Conservation (phyloP, 495 filamentous ascomycete genomes). For the Choiromyces venosus region DNA sequence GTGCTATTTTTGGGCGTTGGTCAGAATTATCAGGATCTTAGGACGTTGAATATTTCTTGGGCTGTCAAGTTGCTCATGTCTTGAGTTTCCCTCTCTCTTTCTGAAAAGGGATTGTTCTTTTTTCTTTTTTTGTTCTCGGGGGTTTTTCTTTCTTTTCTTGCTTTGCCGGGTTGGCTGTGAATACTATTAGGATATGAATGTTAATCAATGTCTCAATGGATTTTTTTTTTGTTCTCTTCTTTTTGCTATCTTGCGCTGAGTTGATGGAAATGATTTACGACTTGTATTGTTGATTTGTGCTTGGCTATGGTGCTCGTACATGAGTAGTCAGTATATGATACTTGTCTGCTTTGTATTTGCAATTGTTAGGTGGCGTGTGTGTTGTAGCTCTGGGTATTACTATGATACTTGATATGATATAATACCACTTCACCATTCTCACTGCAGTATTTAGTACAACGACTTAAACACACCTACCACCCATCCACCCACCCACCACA, state of each 20-base stretch:
- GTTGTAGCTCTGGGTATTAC: no score
- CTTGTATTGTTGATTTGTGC: background rate
- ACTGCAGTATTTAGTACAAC: no score
- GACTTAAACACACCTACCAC: no score
- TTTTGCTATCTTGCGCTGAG: background rate
- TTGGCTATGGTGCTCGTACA: background rate
- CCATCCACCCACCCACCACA: no score
- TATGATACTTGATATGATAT: no score
- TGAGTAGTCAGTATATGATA: background rate
- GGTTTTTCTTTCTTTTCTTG: background rate
- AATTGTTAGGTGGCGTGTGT: background rate
- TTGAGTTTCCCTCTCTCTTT: constrained; percentile 29
- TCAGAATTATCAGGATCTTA: constrained; percentile 93
- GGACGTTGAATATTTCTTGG: constrained; percentile 88
- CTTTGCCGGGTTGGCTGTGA: background rate
- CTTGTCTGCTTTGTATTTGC: background rate
- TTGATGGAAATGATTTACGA: background rate
- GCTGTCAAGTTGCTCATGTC: constrained; percentile 75
- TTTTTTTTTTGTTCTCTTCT: background rate
- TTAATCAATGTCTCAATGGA: background rate
- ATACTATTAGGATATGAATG: background rate
- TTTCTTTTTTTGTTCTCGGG: background rate
- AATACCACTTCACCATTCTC: no score
- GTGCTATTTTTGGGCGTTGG: constrained; percentile 91
- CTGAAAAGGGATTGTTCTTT: no score